These are phyloP conservation scores for Plantago major DNA, from an alignment of 257 asterid species.

Conservation along the genomic window DNA sequence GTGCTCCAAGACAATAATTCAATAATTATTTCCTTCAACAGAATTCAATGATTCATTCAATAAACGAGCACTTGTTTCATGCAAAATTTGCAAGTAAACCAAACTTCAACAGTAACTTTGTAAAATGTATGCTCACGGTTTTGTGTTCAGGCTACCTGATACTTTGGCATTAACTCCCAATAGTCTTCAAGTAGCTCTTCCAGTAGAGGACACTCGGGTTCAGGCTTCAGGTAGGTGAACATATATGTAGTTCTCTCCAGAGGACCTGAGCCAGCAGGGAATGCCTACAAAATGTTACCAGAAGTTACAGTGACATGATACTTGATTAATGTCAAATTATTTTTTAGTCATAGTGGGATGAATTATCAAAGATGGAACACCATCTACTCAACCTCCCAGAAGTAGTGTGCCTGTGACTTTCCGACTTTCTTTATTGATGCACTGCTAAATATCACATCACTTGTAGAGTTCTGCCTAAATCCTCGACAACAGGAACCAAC, in stretches of 20 bases:
- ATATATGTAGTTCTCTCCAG: constrained; percentile 88
- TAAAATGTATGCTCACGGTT: not conserved
- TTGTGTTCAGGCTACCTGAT: constrained; percentile 51
- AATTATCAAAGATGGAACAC: not conserved
- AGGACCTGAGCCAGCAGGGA: constrained; percentile 91
- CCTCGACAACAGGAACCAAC: constrained; percentile 96
- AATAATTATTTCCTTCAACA: not conserved
- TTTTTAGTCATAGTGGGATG: not conserved
- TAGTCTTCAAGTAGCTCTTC: constrained; percentile 92
- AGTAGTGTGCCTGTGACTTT: constrained; percentile 70
- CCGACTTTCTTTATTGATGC: constrained; percentile 69
- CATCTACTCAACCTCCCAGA: constrained; percentile 78
- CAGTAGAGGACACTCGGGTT: constrained; percentile 70
- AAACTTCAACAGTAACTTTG: not conserved
- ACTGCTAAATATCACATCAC: constrained; percentile 84
- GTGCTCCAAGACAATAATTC: no score
- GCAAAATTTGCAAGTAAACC: not conserved
- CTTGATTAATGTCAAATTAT: not conserved
- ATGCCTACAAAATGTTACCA: constrained; percentile 54
- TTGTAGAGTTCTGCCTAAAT: constrained; percentile 57
- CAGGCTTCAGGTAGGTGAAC: constrained; percentile 89
- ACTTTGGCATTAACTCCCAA: constrained; percentile 92
- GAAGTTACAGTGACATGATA: not conserved
- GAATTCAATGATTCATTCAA: no score
- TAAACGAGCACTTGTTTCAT: not conserved